Base-by-base conservation (phyloP, 148 eudicot species). In the Chenopodium berlandieri region DNA sequence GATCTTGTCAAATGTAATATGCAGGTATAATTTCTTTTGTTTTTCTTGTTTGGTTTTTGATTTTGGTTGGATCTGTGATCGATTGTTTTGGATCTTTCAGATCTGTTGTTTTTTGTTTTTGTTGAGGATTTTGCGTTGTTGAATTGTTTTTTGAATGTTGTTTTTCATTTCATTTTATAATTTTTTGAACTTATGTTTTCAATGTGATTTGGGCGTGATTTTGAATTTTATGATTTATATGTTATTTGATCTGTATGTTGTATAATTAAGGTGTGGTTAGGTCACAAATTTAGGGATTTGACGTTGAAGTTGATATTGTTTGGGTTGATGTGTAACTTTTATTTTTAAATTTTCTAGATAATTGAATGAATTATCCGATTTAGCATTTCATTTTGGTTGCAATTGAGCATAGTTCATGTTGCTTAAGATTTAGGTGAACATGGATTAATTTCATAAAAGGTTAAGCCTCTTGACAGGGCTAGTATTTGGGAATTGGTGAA, bases 1-100 rank as follows among this genome's bases (percentile, higher is more conserved):
- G 97, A 92, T 77, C 87, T 92, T 64, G 89, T 92, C 86, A 92
- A 92, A 80, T 93, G 94, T 87, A 93, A 93, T 46, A 93, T 91
- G 94, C 93, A 91, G 94, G 97, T 93, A 71, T 73, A 8, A 56
- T 27, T 31, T 31, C 32, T 31, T 31, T 34, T 34, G 37, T n/a
- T 60, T 75, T 4, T 37, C 2, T 7, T 9, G n/a, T 27, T 17
- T 14, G 2, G 9, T 30, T 69, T 14, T 25, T 4, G 11, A 56
- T 56, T 56, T 56, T 56, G 22, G 58, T 68, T 81, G 65, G 83
- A 81, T 81, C 78, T 70, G 32, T 10, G 47, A 4, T 76, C 84
- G 32, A 22, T 34, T 71, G 31, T 79, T 72, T 23, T 66, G 47
- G 85, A 86, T 82, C 89, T 81, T 19, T 25, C 7, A 81, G 83